A percentile compares a stretch with the other conserved stretches of the same genome.
These are phyloP conservation scores for Hypoxylon sp. DNA, from an alignment of 2,329 filamentous ascomycete genomes.

Conservation along the genomic window DNA sequence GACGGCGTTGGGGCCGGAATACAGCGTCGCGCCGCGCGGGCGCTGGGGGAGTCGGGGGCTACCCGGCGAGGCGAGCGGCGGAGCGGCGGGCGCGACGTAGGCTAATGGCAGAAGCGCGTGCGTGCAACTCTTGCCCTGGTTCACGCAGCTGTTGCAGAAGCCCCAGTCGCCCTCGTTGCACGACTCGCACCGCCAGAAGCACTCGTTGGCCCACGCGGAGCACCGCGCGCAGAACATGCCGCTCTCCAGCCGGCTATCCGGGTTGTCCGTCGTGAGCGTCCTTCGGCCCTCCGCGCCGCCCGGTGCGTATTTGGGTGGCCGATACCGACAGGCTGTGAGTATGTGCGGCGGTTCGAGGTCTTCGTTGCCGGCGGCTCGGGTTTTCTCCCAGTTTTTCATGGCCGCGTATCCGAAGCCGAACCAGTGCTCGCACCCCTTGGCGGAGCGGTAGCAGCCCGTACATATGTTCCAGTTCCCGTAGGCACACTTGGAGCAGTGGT, in stretches of 20 bases:
- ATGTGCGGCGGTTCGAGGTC: slow-evolving; percentile 65
- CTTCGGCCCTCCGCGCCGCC: slow-evolving; percentile 67
- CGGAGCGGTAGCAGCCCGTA: slow-evolving; percentile 79
- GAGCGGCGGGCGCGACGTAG: slow-evolving; percentile 57
- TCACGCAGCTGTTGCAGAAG: slow-evolving; percentile 89
- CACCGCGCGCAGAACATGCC: slow-evolving; percentile 89
- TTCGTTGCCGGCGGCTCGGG: slow-evolving; percentile 54
- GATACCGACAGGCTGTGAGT: slow-evolving; percentile 68
- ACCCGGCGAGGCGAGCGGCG: slow-evolving; percentile 52
- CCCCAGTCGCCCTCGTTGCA: slow-evolving; percentile 97
- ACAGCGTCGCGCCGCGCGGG: slow-evolving; percentile 60
- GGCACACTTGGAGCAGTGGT: slow-evolving; percentile 79
- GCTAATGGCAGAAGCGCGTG: slow-evolving; percentile 83
- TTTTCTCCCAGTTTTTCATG: slow-evolving; percentile 72
- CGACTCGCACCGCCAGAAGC: slow-evolving; percentile 87
- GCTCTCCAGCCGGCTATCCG: slow-evolving; percentile 74
- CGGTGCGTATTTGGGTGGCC: slow-evolving; percentile 61
- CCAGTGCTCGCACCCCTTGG: slow-evolving; percentile 86
- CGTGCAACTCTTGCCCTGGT: slow-evolving; percentile 82
- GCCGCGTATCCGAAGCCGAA: slow-evolving; percentile 85
- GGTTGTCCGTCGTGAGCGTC: slow-evolving; percentile 74
- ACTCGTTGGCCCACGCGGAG: slow-evolving; percentile 77
- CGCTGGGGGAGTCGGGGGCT: slow-evolving; percentile 57
- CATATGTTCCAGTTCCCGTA: slow-evolving; percentile 83
- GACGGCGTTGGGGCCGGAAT: slow-evolving; percentile 59